phyloP scores from a whole-genome alignment of 1,139 yeast genomes.

The Fermentozyma sake region DNA sequence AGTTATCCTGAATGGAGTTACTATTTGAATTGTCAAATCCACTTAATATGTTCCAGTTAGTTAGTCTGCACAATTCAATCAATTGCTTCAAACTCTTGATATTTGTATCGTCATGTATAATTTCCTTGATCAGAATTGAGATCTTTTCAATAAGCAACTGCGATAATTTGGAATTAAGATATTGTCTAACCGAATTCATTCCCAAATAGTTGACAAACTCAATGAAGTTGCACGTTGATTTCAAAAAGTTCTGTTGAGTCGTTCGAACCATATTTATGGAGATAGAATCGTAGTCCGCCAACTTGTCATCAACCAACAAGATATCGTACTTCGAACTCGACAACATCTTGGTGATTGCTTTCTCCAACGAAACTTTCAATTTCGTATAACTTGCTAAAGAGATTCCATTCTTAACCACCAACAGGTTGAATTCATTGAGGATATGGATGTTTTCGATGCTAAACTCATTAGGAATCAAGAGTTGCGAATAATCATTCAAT shows the following conservation, averaged over 20 bases:
- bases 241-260: conserved; percentile 10
- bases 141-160: conserved; percentile 25
- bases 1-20: conserved; percentile 15
- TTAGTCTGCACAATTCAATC: conserved; percentile 16
- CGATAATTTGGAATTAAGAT: conserved; percentile 27
- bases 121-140: conserved; percentile 24
- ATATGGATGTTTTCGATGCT: conserved; percentile 15
- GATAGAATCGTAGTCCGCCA: conserved; percentile 6
- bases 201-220: conserved; percentile 26
- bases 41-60: conserved; percentile 29
- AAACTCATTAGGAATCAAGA: conserved; percentile 20
- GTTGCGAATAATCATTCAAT: conserved; percentile 17
- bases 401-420: conserved; percentile 12
- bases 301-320: conserved; percentile 3
- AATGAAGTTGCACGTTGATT: conserved; percentile 25
- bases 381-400: conserved; percentile 9
- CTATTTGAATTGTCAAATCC: conserved; percentile 13
- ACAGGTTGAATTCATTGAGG: conserved; percentile 13
- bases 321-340: conserved; percentile 2
- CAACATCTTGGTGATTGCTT: conserved; percentile 7
- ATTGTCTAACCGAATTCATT: conserved; percentile 21
- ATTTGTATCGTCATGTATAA: conserved; percentile 17
- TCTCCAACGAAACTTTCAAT: conserved; percentile 8
- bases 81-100: conserved; percentile 20
- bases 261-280: conserved; percentile 2